These are phyloP conservation scores for Albizia julibrissin DNA, from an alignment of 306 rosid genomes.

Conservation along the genomic window DNA sequence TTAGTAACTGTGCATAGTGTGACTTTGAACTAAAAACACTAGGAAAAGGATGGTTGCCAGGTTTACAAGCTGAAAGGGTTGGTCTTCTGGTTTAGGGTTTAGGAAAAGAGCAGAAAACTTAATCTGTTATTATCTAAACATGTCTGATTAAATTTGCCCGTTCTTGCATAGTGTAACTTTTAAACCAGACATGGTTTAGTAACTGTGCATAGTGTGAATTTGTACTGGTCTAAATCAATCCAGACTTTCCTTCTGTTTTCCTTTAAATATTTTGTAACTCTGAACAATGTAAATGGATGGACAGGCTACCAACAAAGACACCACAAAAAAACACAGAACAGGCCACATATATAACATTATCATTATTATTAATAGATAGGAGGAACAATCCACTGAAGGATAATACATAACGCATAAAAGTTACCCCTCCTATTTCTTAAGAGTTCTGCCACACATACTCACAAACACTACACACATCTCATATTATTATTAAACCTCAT, in stretches of 20 bases:
- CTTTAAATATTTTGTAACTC: neutral
- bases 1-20: no score
- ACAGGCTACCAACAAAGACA: neutral
- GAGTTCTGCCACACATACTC: conserved; percentile 15
- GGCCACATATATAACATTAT: neutral
- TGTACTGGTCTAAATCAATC: neutral
- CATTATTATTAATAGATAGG: neutral
- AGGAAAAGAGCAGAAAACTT: no score
- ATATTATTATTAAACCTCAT: conserved; percentile 23
- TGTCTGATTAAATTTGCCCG: no score
- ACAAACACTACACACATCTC: conserved; percentile 20
- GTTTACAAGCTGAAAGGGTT: no score
- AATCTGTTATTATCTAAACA: no score
- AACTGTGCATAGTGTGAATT: no score
- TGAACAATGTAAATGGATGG: neutral
- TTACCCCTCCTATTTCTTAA: conserved; percentile 18
- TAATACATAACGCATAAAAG: neutral
- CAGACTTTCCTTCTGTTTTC: neutral
- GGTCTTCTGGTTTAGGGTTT: no score
- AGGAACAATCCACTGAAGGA: conserved; percentile 7
- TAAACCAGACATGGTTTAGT: no score
- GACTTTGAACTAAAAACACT: no score
- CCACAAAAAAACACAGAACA: neutral
- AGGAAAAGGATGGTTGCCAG: no score
- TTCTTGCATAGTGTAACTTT: no score